Base-by-base conservation (phyloP, 2,329 filamentous ascomycete genomes). In the Sporothrix variecibatus region DNA sequence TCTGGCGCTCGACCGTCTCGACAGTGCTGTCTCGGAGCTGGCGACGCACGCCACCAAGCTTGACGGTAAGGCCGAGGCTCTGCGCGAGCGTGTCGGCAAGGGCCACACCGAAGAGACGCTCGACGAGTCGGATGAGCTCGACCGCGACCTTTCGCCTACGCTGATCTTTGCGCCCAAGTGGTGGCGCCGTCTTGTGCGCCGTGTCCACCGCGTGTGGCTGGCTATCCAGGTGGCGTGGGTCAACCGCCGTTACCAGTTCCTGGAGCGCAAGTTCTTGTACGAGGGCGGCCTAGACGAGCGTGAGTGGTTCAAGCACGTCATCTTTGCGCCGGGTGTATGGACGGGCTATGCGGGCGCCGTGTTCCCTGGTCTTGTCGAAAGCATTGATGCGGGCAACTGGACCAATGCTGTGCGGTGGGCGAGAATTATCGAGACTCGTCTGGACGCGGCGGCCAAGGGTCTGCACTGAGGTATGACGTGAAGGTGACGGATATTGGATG, bases 301-400 rank as follows among this genome's bases (percentile, higher is more conserved):
- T 75, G 85, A 85, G 31, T 98, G 94, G 94, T 98, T 95, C 85
- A 98, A 98, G 84, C 95, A 73, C 70, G 72, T 75, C 17, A 51
- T 76, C 9, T 78, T 75, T 70, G 72, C 94, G 0, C 94, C 94
- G 0, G 94, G 94, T 0, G 82, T 94, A 53, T 97, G 94, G 93
- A 97, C 94, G 0, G 94, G 94, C 0, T 97, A 97, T 81, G 86
- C 94, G 0, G 94, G 94, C 79, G 88, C 88, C 89, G 89, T 91
- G 17, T 91, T 89, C 81, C 90, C 90, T 0, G 89, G 90, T 0
- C 81, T 91, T 64, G 84, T 87, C 17, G 90, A 92, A 81, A 89
- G 88, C 72, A 90, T 92, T 75, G 88, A 91, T 74, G 82, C 83
- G 17, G 85, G 86, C 77, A 87, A 91, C 78, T 91, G 86, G 78